A percentile compares a stretch with the other conserved stretches of the same genome.
Conservation (phyloP, 805 yeast genomes). For the Ogataea nitratoaversa region DNA sequence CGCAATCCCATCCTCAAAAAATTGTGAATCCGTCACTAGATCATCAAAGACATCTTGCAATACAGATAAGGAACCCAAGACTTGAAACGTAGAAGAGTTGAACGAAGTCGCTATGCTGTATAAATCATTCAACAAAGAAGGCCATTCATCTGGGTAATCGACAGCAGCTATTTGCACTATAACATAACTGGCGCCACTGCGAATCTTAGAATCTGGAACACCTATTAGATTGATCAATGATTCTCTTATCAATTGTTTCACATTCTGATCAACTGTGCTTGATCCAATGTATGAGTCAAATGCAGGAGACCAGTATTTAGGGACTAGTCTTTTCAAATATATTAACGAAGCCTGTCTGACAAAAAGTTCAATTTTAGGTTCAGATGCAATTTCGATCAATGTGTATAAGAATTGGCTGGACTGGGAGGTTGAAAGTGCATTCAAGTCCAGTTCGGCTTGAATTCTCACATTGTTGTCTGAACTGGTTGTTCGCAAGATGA, state of each 20-base stretch:
- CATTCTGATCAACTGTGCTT: constrained; percentile 39
- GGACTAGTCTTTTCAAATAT: constrained; percentile 63
- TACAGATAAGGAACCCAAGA: constrained; percentile 55
- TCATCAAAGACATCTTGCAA: constrained; percentile 81
- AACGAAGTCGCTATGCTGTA: constrained; percentile 33
- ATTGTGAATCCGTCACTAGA: constrained; percentile 79
- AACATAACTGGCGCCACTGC: constrained; percentile 66
- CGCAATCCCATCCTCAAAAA: constrained; percentile 73
- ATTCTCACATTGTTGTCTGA: constrained; percentile 51
- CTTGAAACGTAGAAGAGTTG: constrained; percentile 29
- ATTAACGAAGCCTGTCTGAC: constrained; percentile 61
- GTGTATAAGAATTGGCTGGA: constrained; percentile 44
- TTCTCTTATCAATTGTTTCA: constrained; percentile 48
- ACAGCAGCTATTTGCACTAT: constrained; percentile 81
- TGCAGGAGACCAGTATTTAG: constrained; percentile 78
- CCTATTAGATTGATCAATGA: constrained; percentile 46
- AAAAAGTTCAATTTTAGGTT: constrained; percentile 27
- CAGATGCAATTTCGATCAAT: constrained; percentile 40
- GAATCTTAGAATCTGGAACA: constrained; percentile 51
- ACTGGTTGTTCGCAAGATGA: constrained; percentile 17
- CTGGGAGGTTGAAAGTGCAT: constrained; percentile 37
- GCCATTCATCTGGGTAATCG: constrained; percentile 97
- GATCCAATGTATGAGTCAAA: constrained; percentile 72
- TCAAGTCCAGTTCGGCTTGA: constrained; percentile 48
- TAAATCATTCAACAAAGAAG: constrained; percentile 51